These are phyloP conservation scores for Macrolepiota dolichaula DNA, from an alignment of 768 basidiomycete species.

Conservation along the genomic window DNA sequence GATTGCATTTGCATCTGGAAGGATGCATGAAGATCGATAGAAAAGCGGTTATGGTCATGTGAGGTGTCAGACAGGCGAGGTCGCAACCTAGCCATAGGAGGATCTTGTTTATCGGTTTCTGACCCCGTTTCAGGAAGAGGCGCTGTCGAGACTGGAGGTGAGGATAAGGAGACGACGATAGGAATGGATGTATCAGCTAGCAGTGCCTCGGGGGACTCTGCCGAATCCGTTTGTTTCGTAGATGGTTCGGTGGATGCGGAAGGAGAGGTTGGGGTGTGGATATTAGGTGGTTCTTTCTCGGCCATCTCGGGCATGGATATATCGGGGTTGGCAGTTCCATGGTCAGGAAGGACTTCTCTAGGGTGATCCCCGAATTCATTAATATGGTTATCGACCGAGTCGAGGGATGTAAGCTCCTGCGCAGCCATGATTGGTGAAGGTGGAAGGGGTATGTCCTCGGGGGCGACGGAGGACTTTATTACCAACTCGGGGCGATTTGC, in stretches of 20 bases:
- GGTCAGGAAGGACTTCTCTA: not conserved
- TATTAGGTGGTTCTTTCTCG: not conserved
- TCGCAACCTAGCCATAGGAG: constrained; percentile 22
- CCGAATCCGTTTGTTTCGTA: constrained; percentile 15
- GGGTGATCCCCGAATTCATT: not conserved
- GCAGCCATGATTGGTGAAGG: not conserved
- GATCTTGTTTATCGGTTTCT: constrained; percentile 4
- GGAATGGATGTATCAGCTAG: constrained; percentile 23
- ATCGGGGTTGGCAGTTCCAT: not conserved
- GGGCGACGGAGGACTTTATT: not conserved
- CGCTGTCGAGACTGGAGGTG: constrained; percentile 6
- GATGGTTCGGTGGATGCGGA: constrained; percentile 21
- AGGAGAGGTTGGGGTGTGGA: constrained; percentile 13
- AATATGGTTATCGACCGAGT: not conserved
- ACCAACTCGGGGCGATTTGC: not conserved
- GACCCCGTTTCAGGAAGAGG: constrained; percentile 10
- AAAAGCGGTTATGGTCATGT: constrained; percentile 31
- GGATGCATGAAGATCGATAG: constrained; percentile 44
- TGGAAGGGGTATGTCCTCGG: constrained; percentile 4
- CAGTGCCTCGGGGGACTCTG: constrained; percentile 19
- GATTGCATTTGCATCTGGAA: constrained; percentile 45
- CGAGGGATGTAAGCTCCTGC: not conserved
- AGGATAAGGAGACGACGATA: constrained; percentile 17
- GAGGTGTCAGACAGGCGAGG: constrained; percentile 19
- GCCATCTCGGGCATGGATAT: not conserved